Evolutionary conservation across 2,329 filamentous ascomycete species (phyloP).

Genomic region (Geosmithia morbida): DNA sequence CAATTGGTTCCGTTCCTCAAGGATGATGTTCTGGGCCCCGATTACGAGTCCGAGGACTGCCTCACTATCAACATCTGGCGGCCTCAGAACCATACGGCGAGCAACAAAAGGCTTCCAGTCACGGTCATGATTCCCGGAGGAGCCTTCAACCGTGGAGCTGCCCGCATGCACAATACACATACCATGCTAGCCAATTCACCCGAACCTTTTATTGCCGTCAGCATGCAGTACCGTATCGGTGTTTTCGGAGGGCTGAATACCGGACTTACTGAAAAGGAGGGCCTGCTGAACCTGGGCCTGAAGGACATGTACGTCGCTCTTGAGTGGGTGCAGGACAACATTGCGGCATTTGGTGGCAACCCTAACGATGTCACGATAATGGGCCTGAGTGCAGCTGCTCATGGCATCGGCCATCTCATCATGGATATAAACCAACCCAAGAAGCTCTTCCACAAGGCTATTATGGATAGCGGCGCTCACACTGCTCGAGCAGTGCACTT

Average conservation of each 20-base stretch:
- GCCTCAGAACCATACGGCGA: conserved; percentile 4
- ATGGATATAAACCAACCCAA: conserved; percentile 17
- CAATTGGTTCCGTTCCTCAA: conserved; percentile 15
- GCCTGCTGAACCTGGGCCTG: conserved; percentile 37
- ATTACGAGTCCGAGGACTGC: conserved; percentile 14
- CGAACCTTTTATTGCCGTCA: conserved; percentile 31
- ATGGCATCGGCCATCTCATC: conserved; percentile 14
- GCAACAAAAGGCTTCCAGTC: conserved; percentile 10
- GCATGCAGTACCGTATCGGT: conserved; percentile 32
- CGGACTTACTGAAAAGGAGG: conserved; percentile 31
- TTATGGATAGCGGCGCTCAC: conserved; percentile 16
- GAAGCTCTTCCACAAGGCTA: conserved; percentile 15
- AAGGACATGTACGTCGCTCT: conserved; percentile 31
- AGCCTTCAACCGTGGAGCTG: conserved; percentile 15
- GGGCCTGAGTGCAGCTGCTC: conserved; percentile 24
- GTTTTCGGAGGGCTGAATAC: conserved; percentile 45
- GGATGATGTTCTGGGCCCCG: conserved; percentile 13
- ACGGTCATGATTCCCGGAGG: conserved; percentile 13
- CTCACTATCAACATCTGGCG: conserved; percentile 12
- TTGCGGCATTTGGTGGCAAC: conserved; percentile 33
- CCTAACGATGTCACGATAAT: conserved; percentile 30
- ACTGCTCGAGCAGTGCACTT: conserved; percentile 14
- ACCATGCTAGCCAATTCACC: conserved; percentile 35
- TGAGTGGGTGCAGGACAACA: conserved; percentile 36
- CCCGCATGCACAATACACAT: conserved; percentile 19